Base-by-base conservation (phyloP, 441 rosid genomes). In the Erysimum pusillum region DNA sequence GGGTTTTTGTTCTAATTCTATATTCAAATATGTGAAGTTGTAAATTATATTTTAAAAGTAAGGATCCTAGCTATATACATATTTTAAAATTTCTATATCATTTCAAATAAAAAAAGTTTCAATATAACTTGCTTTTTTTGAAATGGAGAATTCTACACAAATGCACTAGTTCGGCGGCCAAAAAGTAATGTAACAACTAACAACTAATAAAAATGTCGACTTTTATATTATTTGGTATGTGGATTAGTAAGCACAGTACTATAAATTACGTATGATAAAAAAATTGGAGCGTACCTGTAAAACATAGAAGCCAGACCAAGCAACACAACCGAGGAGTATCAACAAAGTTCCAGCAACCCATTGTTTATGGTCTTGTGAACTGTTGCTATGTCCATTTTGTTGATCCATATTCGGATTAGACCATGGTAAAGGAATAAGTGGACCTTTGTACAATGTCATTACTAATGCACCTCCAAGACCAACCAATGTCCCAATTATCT, bases 381-480 rank as follows among this genome's bases (percentile, higher is more conserved):
- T 74, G 2, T 63, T 63, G 20, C 38, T 51, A 13, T 71, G 39
- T 51, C 62, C 63, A 9, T 70, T 76, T 32, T 57, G 72, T 45
- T 79, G 76, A 76, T 63, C 38, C 53, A 42, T 18, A 61, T 39
- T 25, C 8, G 45, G 63, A 15, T 42, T 45, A 7, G 90, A 83
- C 83, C 81, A 69, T 4, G 81, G 57, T 17, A 90, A 31, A 64
- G 86, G 74, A 69, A 89, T 74, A 10, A 84, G 46, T 9, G 92
- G 96, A 39, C 93, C 94, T 76, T 91, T 87, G 58, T 90, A 88
- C 32, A 90, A 38, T 52, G 97, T 78, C 94, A 89, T 89, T 35
- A 87, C 75, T 74, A 93, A 63, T 57, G 96, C 91, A 12, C 91
- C 97, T 35, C 74, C 85, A 39, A 87, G 82, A 4, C 88, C 87